Percentiles rank a stretch among this genome's conserved stretches.
These are phyloP conservation scores for Vigna trinervia DNA, from an alignment of 306 rosid species.

Conservation along the genomic window DNA sequence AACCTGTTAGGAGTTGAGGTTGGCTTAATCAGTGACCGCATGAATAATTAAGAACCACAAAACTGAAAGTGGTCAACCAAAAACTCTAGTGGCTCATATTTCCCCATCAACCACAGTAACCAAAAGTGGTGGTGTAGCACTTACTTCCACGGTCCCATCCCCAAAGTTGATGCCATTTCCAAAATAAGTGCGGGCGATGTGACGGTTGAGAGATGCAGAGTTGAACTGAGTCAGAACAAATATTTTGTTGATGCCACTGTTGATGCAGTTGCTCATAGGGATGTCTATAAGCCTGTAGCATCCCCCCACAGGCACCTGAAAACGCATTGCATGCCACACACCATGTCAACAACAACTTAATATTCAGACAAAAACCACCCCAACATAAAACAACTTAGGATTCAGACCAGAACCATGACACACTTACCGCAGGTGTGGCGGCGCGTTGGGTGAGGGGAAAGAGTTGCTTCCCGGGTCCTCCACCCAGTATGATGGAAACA, in stretches of 20 bases:
- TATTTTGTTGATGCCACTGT: constrained; percentile 87
- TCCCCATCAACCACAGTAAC: constrained; percentile 36
- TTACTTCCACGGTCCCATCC: constrained; percentile 93
- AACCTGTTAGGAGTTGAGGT: constrained; percentile 67
- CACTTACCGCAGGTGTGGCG: constrained; percentile 91
- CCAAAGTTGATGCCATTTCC: constrained; percentile 92
- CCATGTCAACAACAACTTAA: neutral
- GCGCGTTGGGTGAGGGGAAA: constrained; percentile 84
- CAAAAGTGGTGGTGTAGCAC: constrained; percentile 41
- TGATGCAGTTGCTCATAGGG: constrained; percentile 97
- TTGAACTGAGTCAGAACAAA: constrained; percentile 89
- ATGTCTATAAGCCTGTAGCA: constrained; percentile 93
- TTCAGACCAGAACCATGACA: constrained; percentile 18
- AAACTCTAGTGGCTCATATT: constrained; percentile 32
- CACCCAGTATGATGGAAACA: constrained; percentile 84
- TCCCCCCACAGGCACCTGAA: constrained; percentile 96
- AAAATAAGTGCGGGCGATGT: constrained; percentile 83
- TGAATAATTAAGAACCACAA: constrained; percentile 32
- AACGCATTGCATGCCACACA: constrained; percentile 6
- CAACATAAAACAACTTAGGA: neutral
- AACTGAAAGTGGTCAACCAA: constrained; percentile 25
- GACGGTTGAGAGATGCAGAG: constrained; percentile 94
- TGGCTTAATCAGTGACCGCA: constrained; percentile 14
- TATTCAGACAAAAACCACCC: constrained; percentile 10
- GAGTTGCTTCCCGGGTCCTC: constrained; percentile 83